phyloP scores from a whole-genome alignment of 2,329 filamentous ascomycete genomes.

The Colletotrichum sp. region DNA sequence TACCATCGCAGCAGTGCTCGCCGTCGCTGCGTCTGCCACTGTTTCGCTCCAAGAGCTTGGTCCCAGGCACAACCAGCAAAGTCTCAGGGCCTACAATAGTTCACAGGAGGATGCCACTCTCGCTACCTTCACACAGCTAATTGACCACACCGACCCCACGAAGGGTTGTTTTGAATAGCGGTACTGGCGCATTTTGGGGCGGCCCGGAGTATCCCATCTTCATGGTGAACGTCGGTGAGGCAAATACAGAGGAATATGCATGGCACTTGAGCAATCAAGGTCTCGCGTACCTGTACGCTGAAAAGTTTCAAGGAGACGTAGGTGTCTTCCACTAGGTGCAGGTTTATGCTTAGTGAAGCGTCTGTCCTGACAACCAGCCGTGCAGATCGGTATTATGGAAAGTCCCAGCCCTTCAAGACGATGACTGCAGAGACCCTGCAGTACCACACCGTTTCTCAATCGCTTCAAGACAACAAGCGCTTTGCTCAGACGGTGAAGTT shows the following conservation, averaged over 20 bases:
- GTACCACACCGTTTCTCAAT: constrained; percentile 6
- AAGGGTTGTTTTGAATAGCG: constrained; percentile 14
- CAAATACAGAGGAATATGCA: neutral
- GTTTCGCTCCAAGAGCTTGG: neutral
- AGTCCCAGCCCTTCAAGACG: constrained; percentile 6
- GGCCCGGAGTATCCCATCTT: constrained; percentile 14
- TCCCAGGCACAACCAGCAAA: neutral
- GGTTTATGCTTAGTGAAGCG: neutral
- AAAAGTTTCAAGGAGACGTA: constrained; percentile 10
- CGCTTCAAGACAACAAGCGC: constrained; percentile 15
- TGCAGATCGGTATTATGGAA: constrained; percentile 15
- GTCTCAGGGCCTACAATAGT: neutral
- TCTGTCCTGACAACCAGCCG: neutral
- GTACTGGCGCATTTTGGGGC: constrained; percentile 15
- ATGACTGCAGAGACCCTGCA: constrained; percentile 20
- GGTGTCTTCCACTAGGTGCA: neutral
- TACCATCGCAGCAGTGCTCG: neutral
- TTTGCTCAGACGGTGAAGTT: constrained; percentile 35
- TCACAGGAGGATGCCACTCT: neutral
- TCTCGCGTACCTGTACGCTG: neutral
- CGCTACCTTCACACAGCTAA: constrained; percentile 3
- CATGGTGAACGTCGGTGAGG: constrained; percentile 9
- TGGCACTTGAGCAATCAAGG: neutral
- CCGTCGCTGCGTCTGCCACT: neutral
- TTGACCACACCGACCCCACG: constrained; percentile 13